These are phyloP conservation scores for Euphorbia schlechtendalii DNA, from an alignment of 441 rosid genomes.

Conservation along the genomic window DNA sequence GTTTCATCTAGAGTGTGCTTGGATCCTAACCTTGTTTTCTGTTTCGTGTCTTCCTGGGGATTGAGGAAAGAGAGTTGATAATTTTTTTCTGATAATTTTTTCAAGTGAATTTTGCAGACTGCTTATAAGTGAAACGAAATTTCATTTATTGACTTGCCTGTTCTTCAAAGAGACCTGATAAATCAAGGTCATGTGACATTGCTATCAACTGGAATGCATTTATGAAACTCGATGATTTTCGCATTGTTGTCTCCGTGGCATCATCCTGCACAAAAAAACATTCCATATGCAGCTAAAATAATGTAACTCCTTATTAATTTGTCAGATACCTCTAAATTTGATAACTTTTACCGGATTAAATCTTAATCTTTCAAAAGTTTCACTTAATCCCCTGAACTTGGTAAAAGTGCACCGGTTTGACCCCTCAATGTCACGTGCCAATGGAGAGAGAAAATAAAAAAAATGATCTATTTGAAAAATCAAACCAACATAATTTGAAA, in stretches of 20 bases:
- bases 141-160: conserved; percentile 37
- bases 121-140: neutral
- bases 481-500: too few relatives aligned
- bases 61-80: too few relatives aligned
- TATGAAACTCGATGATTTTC: conserved; percentile 58
- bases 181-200: conserved; percentile 84
- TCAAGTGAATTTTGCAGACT: conserved; percentile 7
- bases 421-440: too few relatives aligned
- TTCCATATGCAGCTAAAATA: conserved; percentile 15
- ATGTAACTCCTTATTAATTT: too few relatives aligned
- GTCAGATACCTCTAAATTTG: too few relatives aligned
- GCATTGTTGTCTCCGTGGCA: conserved; percentile 33
- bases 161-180: conserved; percentile 85
- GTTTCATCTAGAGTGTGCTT: conserved; percentile 63
- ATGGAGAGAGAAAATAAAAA: too few relatives aligned
- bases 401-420: too few relatives aligned
- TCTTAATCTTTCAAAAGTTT: too few relatives aligned
- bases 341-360: too few relatives aligned
- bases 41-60: conserved; percentile 57
- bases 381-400: too few relatives aligned
- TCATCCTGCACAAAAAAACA: conserved; percentile 46
- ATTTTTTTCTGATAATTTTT: too few relatives aligned
- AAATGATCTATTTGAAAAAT: too few relatives aligned
- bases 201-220: conserved; percentile 92
- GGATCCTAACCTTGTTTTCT: conserved; percentile 61